phyloP scores from a whole-genome alignment of 129 eudicot species.

The carrot (Daucus carota) region DNA sequence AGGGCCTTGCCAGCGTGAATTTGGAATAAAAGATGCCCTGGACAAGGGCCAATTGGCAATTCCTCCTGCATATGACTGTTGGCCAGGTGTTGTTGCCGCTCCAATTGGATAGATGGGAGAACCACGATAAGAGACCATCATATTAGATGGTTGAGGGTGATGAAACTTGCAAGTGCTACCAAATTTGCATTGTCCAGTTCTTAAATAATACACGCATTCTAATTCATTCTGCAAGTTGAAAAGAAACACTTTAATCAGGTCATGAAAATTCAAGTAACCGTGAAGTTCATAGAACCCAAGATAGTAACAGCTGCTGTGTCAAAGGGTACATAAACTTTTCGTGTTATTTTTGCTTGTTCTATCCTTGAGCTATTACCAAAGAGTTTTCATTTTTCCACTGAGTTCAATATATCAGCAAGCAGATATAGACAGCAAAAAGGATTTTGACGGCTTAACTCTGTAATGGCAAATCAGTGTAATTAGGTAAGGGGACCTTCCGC shows the following conservation, averaged over 20 bases:
- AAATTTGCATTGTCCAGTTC: conserved; percentile 96
- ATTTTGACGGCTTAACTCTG: neutral
- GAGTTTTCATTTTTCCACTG: neutral
- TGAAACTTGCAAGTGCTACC: conserved; percentile 94
- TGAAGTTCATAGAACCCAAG: neutral
- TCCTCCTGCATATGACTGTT: conserved; percentile 61
- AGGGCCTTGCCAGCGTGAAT: conserved; percentile 84
- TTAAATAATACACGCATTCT: conserved; percentile 84
- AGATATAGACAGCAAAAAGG: neutral
- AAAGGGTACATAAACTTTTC: neutral
- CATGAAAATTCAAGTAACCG: neutral
- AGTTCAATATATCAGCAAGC: neutral
- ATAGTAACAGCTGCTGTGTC: neutral
- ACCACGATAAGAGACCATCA: conserved; percentile 68
- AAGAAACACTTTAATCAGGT: neutral
- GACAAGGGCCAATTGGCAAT: conserved; percentile 56
- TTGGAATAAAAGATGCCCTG: conserved; percentile 53
- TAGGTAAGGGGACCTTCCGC: neutral
- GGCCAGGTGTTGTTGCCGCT: conserved; percentile 73
- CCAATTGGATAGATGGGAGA: conserved; percentile 81
- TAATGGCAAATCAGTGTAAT: neutral
- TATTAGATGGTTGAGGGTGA: conserved; percentile 88
- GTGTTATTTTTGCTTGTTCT: neutral
- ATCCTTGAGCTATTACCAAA: neutral
- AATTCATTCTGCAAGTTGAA: conserved; percentile 49